Percentiles rank a stretch among this genome's conserved stretches.
phyloP scores from a whole-genome alignment of 2,329 filamentous ascomycete species.

The Pestalotiopsis sp. region DNA sequence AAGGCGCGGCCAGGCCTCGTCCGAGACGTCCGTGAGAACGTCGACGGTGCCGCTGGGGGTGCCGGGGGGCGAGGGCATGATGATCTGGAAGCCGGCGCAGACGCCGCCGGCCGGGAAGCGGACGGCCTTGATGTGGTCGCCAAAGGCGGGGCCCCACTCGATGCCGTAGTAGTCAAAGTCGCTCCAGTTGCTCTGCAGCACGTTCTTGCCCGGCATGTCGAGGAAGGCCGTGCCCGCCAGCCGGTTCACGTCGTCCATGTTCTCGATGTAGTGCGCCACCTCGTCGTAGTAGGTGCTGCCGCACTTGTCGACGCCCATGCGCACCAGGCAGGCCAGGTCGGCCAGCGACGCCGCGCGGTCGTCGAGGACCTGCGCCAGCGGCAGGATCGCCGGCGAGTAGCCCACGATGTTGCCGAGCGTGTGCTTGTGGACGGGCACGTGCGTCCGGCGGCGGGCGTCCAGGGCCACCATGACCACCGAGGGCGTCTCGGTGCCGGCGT shows the following conservation, averaged over 20 bases:
- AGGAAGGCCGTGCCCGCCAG: slow-evolving; percentile 36
- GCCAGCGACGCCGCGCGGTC: slow-evolving; percentile 26
- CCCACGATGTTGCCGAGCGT: slow-evolving; percentile 42
- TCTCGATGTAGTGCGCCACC: slow-evolving; percentile 31
- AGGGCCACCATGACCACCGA: slow-evolving; percentile 41
- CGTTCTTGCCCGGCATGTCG: slow-evolving; percentile 37
- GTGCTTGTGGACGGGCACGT: slow-evolving; percentile 34
- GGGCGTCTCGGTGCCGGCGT: not conserved
- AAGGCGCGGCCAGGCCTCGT: not conserved
- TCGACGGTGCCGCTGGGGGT: slow-evolving; percentile 7
- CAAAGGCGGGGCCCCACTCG: slow-evolving; percentile 34
- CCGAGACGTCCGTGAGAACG: slow-evolving; percentile 9
- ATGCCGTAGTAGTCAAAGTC: slow-evolving; percentile 34
- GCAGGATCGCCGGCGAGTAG: slow-evolving; percentile 32
- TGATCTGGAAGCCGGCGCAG: slow-evolving; percentile 14
- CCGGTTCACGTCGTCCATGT: slow-evolving; percentile 32
- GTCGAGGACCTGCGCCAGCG: slow-evolving; percentile 32
- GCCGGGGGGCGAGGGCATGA: slow-evolving; percentile 12
- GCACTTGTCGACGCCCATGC: slow-evolving; percentile 32
- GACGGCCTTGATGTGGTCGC: slow-evolving; percentile 30
- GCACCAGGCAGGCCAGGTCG: slow-evolving; percentile 35
- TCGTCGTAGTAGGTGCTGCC: slow-evolving; percentile 34
- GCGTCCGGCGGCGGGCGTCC: slow-evolving; percentile 36
- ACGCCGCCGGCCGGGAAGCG: slow-evolving; percentile 25
- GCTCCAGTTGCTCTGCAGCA: slow-evolving; percentile 36